These are phyloP conservation scores for Davidsoniella neocaledoniae DNA, from an alignment of 2,329 filamentous ascomycete genomes.

Conservation along the genomic window DNA sequence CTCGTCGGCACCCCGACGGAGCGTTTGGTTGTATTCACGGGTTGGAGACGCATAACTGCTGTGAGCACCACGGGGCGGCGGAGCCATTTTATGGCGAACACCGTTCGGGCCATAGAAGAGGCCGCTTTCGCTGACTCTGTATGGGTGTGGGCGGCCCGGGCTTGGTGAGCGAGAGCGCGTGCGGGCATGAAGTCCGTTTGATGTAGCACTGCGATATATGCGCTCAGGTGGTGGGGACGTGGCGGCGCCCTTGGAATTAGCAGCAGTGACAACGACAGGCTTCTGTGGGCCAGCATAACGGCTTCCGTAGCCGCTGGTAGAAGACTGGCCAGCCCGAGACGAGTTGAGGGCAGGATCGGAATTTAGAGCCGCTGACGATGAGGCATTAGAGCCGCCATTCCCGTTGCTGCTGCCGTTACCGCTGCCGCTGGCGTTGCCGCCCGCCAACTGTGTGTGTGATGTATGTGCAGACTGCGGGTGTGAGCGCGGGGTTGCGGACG, in stretches of 20 bases:
- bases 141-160: background rate
- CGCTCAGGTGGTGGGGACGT: conserved; percentile 2
- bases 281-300: background rate
- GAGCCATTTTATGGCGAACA: too few relatives aligned
- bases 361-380: background rate
- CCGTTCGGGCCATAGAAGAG: background rate
- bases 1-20: background rate
- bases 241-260: background rate
- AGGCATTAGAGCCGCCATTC: too few relatives aligned
- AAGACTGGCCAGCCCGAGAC: background rate
- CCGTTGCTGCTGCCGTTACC: too few relatives aligned
- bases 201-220: background rate
- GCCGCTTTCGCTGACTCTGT: background rate
- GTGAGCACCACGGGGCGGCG: too few relatives aligned
- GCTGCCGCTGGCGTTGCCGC: background rate
- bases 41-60: background rate
- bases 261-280: background rate
- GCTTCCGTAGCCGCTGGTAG: background rate
- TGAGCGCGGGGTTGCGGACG: background rate
- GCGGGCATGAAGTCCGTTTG: background rate
- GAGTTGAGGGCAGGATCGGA: background rate
- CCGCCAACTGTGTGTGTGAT: conserved; percentile 2
- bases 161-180: conserved; percentile 1
- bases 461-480: conserved; percentile 4
- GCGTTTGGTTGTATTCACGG: conserved; percentile 1